Conservation (phyloP, 163 green algal species). For the Smithsoniella earleae region DNA sequence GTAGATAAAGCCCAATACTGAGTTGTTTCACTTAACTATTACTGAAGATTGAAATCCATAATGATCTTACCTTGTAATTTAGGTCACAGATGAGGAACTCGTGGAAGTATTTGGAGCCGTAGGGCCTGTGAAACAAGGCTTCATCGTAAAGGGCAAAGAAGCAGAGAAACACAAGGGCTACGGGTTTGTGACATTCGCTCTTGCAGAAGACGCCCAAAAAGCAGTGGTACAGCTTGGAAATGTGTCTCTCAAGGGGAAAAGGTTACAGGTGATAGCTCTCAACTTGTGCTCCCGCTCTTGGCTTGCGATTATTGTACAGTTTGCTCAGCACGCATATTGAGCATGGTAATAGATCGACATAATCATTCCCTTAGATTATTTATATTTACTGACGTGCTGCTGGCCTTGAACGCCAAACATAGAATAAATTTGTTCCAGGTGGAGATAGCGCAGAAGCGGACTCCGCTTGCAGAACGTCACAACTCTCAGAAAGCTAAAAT, state of each 20-base stretch:
- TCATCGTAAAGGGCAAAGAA: constrained; percentile 63
- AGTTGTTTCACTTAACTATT: no score
- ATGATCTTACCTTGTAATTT: no score
- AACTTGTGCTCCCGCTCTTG: no score
- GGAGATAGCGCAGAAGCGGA: constrained; percentile 60
- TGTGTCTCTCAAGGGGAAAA: constrained; percentile 51
- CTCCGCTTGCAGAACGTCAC: constrained; percentile 61
- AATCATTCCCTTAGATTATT: no score
- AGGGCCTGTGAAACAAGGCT: constrained; percentile 64
- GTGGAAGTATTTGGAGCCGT: constrained; percentile 60
- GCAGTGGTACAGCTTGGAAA: constrained; percentile 61
- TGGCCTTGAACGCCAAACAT: no score
- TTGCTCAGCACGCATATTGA: no score
- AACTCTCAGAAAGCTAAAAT: constrained; percentile 39
- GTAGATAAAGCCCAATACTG: no score
- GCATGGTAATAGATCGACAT: no score
- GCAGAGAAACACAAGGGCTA: constrained; percentile 58
- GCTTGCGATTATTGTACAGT: no score
- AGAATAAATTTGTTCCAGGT: constrained; percentile 55
- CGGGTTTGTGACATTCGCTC: constrained; percentile 73
- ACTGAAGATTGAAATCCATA: no score
- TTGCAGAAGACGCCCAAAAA: constrained; percentile 65
- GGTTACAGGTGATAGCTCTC: constrained; percentile 68
- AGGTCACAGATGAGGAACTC: constrained; percentile 48
- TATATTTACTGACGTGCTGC: no score